Evolutionary conservation across 805 yeast genomes (phyloP), one percentile per base, ranked within the genome.

Genomic region (Yamadazyma akitaensis): DNA sequence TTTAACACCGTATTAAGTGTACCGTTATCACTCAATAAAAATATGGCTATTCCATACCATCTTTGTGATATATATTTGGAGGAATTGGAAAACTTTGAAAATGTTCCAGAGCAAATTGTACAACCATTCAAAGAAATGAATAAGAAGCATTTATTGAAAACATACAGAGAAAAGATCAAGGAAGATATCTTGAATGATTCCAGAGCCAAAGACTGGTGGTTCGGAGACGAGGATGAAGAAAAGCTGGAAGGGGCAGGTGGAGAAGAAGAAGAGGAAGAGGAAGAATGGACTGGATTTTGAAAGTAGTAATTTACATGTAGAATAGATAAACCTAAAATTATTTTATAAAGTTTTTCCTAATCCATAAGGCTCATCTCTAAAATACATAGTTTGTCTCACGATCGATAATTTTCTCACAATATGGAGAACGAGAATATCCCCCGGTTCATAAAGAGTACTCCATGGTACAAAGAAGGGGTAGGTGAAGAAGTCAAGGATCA

Each of bases 61-160:
- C 65, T 92, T 35, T 75, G 87, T 50, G 98, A 94, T 66, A 81
- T 94, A 6, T 82, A 80, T 61, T 63, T 87, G 33, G 97, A 90
- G 55, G 99, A 92, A 66, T 67, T 92, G 49, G 96, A 86, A 58
- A 61, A 84, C 46, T 80, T 79, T 51, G 75, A 69, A 32, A 94
- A 96, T 12, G 53, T 88, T 13, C 61, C 60, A 1, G 59, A 61
- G 30, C 67, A 90, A 37, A 61, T 91, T 13, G 41, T 52, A 13
- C 64, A 64, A n/a, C 88, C 95, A 4, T 82, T 89, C 55, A 66
- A 66, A 28, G 70, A 64, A 2, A 68, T 90, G 44, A 68, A 72
- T 21, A 66, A 71, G 26, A 63, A 71, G n/a, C 72, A 77, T 2
- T 63, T 69, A 30, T 73, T 79, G 60, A 87, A 85, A 67, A 80